These are phyloP conservation scores for Ostreobium quekettii DNA, from an alignment of 139 green algal species.

Conservation along the genomic window DNA sequence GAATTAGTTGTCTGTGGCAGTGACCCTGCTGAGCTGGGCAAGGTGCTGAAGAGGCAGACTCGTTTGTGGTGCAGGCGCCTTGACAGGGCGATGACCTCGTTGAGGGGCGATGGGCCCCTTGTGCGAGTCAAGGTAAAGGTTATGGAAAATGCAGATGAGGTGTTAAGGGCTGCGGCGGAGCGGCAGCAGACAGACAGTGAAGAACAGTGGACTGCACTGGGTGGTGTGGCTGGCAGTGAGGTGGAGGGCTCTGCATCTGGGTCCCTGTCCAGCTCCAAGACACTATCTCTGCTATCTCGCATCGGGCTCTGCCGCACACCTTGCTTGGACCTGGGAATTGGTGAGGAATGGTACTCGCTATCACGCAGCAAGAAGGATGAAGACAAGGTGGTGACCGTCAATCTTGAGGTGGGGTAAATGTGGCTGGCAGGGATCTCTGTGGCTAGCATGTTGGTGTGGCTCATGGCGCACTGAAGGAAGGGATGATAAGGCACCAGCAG, in stretches of 20 bases:
- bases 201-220: too few species aligned
- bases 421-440: too few species aligned
- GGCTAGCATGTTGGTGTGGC: too few species aligned
- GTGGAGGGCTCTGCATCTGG: too few species aligned
- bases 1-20: too few species aligned
- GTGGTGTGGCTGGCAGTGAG: too few species aligned
- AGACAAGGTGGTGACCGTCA: slow-evolving; percentile 6
- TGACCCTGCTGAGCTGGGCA: too few species aligned
- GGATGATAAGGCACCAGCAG: too few species aligned
- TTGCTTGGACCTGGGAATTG: slow-evolving; percentile 10
- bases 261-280: background rate
- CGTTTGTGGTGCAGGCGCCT: slow-evolving; percentile 35
- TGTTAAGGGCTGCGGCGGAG: background rate
- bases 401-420: background rate
- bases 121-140: slow-evolving; percentile 48
- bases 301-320: background rate
- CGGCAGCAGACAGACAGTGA: background rate
- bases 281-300: slow-evolving; percentile 7
- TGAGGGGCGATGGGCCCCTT: slow-evolving; percentile 52
- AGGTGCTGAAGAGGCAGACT: too few species aligned
- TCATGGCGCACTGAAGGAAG: too few species aligned
- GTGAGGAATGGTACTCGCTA: slow-evolving; percentile 11
- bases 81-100: slow-evolving; percentile 38
- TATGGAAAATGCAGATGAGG: slow-evolving; percentile 22
- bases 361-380: background rate